Percentiles rank a stretch among this genome's conserved stretches.
These are phyloP conservation scores for Tricholoma matsutake DNA, from an alignment of 768 basidiomycete species.

Conservation along the genomic window DNA sequence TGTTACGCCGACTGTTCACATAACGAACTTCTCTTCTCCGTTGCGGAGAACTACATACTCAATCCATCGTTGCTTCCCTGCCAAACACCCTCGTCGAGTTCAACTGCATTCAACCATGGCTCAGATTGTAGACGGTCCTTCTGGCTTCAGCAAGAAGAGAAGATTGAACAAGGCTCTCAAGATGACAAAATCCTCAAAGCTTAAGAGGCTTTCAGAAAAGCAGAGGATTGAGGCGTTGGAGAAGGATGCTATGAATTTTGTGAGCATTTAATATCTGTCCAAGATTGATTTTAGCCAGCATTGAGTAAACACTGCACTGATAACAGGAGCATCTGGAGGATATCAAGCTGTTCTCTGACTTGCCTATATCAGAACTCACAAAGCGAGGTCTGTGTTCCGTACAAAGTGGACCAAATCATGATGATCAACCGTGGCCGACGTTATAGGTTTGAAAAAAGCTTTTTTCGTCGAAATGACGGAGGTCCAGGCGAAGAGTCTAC, in stretches of 20 bases:
- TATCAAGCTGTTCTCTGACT: conserved; percentile 60
- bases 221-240: conserved; percentile 52
- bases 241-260: conserved; percentile 45
- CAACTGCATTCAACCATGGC: neutral
- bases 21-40: no score
- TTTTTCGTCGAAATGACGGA: conserved; percentile 89
- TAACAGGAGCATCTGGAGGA: conserved; percentile 48
- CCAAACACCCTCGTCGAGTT: no score
- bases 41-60: no score
- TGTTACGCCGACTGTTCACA: no score
- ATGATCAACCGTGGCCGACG: neutral
- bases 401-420: neutral
- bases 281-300: neutral
- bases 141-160: conserved; percentile 7
- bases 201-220: conserved; percentile 44
- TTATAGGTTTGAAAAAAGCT: conserved; percentile 76
- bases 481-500: conserved; percentile 89
- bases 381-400: conserved; percentile 53
- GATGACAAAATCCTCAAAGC: conserved; percentile 22
- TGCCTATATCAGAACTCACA: conserved; percentile 76
- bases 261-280: conserved; percentile 23
- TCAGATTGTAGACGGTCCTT: conserved; percentile 13
- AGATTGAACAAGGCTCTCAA: conserved; percentile 8
- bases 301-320: conserved; percentile 6
- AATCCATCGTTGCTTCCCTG: no score